Percentiles rank a stretch among this genome's conserved stretches.
Conservation (phyloP, 2,329 filamentous ascomycete species). For the Botrytis sinoallii region DNA sequence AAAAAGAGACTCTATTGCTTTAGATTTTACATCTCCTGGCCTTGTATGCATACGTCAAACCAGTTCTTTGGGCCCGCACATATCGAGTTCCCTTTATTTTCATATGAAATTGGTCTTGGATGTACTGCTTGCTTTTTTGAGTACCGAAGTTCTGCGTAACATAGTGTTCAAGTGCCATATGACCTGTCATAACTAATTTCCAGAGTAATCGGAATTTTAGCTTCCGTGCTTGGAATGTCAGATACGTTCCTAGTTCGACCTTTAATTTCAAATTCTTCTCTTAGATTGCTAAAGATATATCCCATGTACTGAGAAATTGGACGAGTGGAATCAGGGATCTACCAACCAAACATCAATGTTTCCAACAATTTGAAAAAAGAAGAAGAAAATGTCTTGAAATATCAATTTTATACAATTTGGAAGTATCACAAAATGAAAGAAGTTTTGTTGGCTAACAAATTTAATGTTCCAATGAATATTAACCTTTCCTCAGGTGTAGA, state of each 20-base stretch:
- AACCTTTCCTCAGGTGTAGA: neutral
- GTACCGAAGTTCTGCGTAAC: neutral
- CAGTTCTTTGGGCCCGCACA: neutral
- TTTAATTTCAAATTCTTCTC: neutral
- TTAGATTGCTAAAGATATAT: neutral
- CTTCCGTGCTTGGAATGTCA: neutral
- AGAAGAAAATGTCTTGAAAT: too few relatives aligned
- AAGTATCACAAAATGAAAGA: accelerated
- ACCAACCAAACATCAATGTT: neutral
- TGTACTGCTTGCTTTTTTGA: neutral
- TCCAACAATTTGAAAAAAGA: neutral
- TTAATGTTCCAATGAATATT: neutral
- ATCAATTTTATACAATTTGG: neutral
- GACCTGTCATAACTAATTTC: neutral
- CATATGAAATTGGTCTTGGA: neutral
- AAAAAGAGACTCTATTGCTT: neutral
- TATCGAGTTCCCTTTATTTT: neutral
- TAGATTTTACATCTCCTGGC: neutral
- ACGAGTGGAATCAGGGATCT: neutral
- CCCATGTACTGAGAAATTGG: neutral
- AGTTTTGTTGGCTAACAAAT: accelerated
- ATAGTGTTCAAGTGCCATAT: neutral
- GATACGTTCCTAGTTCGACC: too few relatives aligned
- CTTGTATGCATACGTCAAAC: neutral
- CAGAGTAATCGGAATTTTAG: neutral